These are phyloP conservation scores for Scheffersomyces stipitis DNA, from an alignment of 805 yeast species.

Conservation along the genomic window DNA sequence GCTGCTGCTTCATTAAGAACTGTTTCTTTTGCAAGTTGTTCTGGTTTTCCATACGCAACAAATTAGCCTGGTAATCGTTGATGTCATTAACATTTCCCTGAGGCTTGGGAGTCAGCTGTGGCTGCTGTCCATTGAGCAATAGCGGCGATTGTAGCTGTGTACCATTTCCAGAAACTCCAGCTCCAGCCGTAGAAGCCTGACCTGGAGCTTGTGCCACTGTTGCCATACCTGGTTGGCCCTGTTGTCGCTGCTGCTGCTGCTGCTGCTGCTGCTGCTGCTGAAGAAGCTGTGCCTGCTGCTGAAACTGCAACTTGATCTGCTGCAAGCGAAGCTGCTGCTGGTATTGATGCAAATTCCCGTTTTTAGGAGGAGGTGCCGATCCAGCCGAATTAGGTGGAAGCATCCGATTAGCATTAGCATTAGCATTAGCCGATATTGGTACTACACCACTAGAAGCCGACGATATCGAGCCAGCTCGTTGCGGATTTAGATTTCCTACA, in stretches of 20 bases:
- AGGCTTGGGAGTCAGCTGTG: not conserved
- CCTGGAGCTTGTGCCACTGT: not conserved
- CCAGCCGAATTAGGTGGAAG: not conserved
- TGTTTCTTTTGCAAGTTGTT: conserved; percentile 17
- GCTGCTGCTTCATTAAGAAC: conserved; percentile 11
- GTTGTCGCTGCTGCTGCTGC: conserved; percentile 1
- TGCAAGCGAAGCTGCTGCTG: conserved; percentile 15
- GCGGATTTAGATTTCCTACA: too few species aligned
- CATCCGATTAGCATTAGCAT: not conserved
- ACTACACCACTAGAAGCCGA: not conserved
- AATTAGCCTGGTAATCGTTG: conserved; percentile 21
- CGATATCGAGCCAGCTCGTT: not conserved
- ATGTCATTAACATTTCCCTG: conserved; percentile 2
- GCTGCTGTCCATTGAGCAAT: conserved; percentile 1
- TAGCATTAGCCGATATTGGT: not conserved
- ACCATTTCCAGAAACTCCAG: not conserved
- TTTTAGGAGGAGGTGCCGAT: not conserved
- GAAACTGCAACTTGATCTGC: conserved; percentile 15
- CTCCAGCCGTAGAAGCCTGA: conserved; percentile 4
- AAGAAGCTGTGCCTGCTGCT: conserved; percentile 8
- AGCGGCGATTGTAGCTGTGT: conserved; percentile 6
- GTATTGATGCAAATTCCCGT: conserved; percentile 10
- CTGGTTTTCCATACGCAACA: conserved; percentile 13
- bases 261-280: conserved; percentile 1
- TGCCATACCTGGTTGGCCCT: conserved; percentile 1